Conservation (phyloP, 2,329 filamentous ascomycete species). For the Aspergillus sojae region DNA sequence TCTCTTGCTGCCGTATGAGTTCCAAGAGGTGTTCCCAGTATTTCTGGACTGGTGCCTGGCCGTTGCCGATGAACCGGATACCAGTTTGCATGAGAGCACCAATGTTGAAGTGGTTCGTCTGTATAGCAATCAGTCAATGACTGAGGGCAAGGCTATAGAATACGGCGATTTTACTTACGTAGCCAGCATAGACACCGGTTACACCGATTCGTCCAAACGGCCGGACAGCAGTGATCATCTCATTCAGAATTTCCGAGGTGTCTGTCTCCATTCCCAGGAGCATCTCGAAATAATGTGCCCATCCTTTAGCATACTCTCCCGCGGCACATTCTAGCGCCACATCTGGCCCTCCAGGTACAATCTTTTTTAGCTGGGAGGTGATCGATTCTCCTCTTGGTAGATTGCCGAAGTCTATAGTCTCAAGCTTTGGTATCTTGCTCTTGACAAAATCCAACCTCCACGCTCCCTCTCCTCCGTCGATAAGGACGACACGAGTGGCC, state of each 20-base stretch:
- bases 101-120: conserved; percentile 82
- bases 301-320: conserved; percentile 65
- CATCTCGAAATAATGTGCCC: conserved; percentile 63
- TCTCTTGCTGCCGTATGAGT: conserved; percentile 66
- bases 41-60: conserved; percentile 73
- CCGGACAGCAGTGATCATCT: conserved; percentile 57
- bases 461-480: conserved; percentile 67
- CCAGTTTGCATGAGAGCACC: conserved; percentile 84
- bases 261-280: conserved; percentile 76
- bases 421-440: conserved; percentile 65
- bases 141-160: neutral
- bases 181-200: conserved; percentile 70
- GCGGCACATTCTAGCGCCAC: conserved; percentile 70
- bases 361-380: conserved; percentile 71
- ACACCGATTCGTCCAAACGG: conserved; percentile 69
- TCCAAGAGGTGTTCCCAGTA: conserved; percentile 81
- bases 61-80: conserved; percentile 73
- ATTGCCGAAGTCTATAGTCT: conserved; percentile 70
- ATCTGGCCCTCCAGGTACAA: conserved; percentile 74
- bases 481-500: conserved; percentile 74
- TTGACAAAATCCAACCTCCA: conserved; percentile 71
- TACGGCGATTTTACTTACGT: conserved; percentile 44
- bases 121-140: conserved; percentile 5
- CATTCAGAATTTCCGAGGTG: conserved; percentile 67
- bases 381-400: conserved; percentile 66